Conservation (phyloP, 2,329 filamentous ascomycete species). For the Colletotrichum sp. region DNA sequence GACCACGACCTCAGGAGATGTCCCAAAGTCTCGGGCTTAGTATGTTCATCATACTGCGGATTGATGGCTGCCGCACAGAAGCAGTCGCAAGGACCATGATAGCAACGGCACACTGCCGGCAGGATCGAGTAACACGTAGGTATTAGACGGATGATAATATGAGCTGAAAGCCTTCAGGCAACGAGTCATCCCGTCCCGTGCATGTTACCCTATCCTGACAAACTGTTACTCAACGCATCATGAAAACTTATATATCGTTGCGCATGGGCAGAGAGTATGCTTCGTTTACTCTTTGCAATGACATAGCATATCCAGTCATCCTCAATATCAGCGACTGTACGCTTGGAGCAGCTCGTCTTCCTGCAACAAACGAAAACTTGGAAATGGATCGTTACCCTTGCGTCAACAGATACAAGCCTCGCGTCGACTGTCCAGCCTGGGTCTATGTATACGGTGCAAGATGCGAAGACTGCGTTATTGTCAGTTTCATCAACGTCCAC, state of each 20-base stretch:
- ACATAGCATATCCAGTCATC: no score
- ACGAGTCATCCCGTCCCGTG: no score
- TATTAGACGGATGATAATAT: no score
- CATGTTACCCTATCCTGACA: no score
- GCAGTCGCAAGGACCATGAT: background rate
- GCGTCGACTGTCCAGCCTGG: background rate
- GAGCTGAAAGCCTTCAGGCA: background rate
- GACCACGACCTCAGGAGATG: no score
- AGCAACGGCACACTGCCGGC: background rate
- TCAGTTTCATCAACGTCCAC: no score
- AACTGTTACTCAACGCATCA: no score
- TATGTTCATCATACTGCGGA: background rate
- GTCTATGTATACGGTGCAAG: background rate
- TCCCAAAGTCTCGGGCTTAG: background rate
- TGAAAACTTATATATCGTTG: background rate
- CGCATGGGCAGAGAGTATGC: background rate
- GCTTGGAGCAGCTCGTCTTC: background rate
- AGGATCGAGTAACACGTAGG: no score
- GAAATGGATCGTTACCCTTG: background rate
- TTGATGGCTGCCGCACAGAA: background rate
- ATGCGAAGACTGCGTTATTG: background rate
- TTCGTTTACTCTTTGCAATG: no score
- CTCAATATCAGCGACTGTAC: no score
- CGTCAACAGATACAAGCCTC: background rate
- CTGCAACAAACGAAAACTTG: background rate